Evolutionary conservation across 73 alveolate species (phyloP).

Genomic region (Paramecium tetraurelia): DNA sequence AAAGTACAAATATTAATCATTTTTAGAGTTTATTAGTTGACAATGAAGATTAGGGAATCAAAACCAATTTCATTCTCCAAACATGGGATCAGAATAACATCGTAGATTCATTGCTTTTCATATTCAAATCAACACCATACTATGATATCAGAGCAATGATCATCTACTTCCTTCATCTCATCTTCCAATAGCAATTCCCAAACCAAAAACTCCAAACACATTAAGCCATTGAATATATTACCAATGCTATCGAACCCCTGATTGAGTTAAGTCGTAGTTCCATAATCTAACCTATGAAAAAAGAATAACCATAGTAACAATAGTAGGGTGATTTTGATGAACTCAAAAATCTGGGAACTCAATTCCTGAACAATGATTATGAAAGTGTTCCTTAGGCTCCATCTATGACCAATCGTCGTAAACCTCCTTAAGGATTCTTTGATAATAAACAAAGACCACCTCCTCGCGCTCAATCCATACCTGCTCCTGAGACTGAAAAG

Average conservation of each 20-base stretch:
- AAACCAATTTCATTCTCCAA: background rate
- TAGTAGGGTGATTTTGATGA: background rate
- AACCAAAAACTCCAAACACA: background rate
- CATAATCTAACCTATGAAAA: background rate
- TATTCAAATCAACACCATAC: slow-evolving; percentile 2
- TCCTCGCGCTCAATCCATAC: background rate
- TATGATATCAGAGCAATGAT: background rate
- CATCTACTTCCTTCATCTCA: background rate
- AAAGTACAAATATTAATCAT: background rate
- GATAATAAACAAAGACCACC: background rate
- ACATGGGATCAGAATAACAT: background rate
- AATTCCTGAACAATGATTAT: slow-evolving; percentile 17
- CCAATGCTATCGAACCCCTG: background rate
- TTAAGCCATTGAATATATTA: background rate
- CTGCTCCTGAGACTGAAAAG: background rate
- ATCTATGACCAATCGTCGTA: slow-evolving; percentile 22
- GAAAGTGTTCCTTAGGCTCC: slow-evolving; percentile 31
- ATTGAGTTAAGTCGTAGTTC: background rate
- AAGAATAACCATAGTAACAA: background rate
- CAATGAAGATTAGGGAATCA: background rate
- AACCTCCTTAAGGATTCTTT: background rate
- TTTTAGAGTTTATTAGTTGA: background rate
- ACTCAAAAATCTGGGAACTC: slow-evolving; percentile 23
- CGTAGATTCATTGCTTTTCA: background rate
- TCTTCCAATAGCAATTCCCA: background rate